Evolutionary conservation across 495 filamentous ascomycete genomes (phyloP).

Genomic region (Aspergillus steynii): DNA sequence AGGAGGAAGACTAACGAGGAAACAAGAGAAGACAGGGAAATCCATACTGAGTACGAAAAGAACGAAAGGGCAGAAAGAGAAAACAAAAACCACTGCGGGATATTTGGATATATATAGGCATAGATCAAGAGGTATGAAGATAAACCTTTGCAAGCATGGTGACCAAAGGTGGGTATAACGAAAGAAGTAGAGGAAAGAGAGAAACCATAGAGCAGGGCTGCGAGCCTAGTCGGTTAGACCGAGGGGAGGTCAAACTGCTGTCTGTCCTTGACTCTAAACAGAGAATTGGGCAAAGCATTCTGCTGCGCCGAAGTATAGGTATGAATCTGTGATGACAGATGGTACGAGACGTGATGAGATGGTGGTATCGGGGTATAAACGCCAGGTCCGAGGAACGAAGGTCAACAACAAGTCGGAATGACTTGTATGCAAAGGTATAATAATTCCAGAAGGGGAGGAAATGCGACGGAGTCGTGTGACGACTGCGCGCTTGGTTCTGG

Average conservation of each 20-base stretch:
- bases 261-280: background rate
- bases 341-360: background rate
- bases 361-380: background rate
- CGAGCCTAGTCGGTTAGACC: background rate
- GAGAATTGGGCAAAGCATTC: background rate
- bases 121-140: background rate
- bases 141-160: background rate
- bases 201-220: background rate
- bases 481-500: background rate
- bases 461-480: background rate
- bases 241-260: background rate
- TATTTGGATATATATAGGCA: background rate
- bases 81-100: background rate
- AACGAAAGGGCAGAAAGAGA: background rate
- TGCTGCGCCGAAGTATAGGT: background rate
- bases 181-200: background rate
- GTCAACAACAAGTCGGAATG: background rate
- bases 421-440: background rate
- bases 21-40: background rate
- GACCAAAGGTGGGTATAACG: background rate
- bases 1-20: background rate
- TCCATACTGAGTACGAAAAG: background rate
- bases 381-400: background rate
- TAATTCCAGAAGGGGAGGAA: background rate
- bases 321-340: background rate